Evolutionary conservation across 192 early-diverging fungal species (phyloP), one percentile per base, ranked within the genome.

Genomic region (Rhizophlyctis rosea): DNA sequence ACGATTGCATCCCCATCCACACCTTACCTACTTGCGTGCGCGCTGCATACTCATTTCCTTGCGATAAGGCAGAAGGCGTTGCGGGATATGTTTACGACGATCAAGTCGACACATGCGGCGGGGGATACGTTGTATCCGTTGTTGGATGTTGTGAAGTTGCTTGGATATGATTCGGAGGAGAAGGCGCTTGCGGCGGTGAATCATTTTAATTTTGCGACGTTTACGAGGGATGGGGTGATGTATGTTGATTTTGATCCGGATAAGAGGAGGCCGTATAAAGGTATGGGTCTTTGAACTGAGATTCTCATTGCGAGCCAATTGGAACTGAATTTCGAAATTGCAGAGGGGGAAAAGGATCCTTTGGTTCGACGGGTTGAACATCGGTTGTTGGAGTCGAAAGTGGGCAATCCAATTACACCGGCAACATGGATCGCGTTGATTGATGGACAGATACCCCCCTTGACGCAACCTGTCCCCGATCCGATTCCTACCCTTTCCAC

Each of bases 1-100:
- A 67, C 79, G 14, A 58, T 94, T 0, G 81, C 72, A 4, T 75
- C 81, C 23, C 63, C 69, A 0, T 54, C 61, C 1, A 87, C 87
- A 2, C 81, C 91, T 1, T 88, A 87, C 39, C 64, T 95, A 35
- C 75, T 93, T 65, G 90, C 88, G 0, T 94, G 92, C 50, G 64
- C 92, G 25, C 59, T 89, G 44, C 88, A 97, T 68, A 68, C 81
- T 31, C 83, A 88, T 33, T 93, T 97, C 67, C 71, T 72, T 0
- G 76, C 77, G 35, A 80, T 97, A 28, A 87, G 94, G 29, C 78
- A 84, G 33, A 82, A 83, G 4, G 91, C 86, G 7, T 69, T 92
- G 7, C 80, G 82, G 65, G 84, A 88, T 0, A 86, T 95, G 84
- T n/a, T n/a, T n/a, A n/a, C n/a, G n/a, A n/a, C n/a, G n/a, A n/a